These are phyloP conservation scores for Lyophyllum atratum DNA, from an alignment of 768 basidiomycete species.

Conservation along the genomic window DNA sequence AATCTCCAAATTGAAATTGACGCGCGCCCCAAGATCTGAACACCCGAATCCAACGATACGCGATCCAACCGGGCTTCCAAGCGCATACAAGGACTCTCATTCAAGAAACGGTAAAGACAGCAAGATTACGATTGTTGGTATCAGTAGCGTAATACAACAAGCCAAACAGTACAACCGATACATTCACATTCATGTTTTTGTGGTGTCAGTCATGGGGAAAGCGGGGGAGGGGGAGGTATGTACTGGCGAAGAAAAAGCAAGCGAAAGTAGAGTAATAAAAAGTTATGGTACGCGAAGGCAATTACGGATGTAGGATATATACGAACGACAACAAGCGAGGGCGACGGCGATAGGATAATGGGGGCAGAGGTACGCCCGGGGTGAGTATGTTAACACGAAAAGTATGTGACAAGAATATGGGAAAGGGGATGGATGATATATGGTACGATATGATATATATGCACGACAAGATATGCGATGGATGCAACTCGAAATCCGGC, in stretches of 20 bases:
- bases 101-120: too few relatives aligned
- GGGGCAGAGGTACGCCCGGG: too few relatives aligned
- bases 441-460: slow-evolving; percentile 1
- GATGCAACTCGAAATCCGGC: background rate
- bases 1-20: too few relatives aligned
- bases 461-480: background rate
- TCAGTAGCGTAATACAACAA: background rate
- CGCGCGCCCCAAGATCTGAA: too few relatives aligned
- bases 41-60: too few relatives aligned
- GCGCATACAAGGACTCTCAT: too few relatives aligned
- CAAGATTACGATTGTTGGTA: background rate
- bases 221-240: background rate
- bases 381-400: background rate
- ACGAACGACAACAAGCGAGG: background rate
- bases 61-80: too few relatives aligned
- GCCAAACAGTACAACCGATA: background rate
- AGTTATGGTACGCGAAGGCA: background rate
- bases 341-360: background rate
- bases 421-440: background rate
- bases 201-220: background rate
- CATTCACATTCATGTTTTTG: background rate
- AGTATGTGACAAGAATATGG: background rate
- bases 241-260: background rate
- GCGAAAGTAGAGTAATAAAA: background rate
- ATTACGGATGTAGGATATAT: background rate